Evolutionary conservation across 2,329 filamentous ascomycete species (phyloP).

Genomic region (Neoscytalidium dimidiatum): DNA sequence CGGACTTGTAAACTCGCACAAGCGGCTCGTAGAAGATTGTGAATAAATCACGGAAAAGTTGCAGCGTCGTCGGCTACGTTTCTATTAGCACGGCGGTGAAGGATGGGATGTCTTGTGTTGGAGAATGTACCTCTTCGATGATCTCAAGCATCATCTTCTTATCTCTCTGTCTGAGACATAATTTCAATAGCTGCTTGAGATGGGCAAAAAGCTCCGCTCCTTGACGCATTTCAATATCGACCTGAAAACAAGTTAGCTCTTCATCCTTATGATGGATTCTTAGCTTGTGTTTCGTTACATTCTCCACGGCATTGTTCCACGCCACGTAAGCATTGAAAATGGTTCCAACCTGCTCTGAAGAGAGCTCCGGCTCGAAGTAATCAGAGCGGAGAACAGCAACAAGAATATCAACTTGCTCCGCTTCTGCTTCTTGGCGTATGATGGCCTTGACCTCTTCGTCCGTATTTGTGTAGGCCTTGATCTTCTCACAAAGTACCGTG

Average conservation of each 20-base stretch:
- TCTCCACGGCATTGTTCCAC: conserved; percentile 93
- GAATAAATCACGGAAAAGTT: conserved; percentile 92
- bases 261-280: background rate
- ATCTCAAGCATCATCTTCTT: conserved; percentile 97
- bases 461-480: conserved; percentile 76
- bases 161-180: conserved; percentile 87
- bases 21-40: conserved; percentile 99
- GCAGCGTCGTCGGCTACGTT: conserved; percentile 77
- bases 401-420: conserved; percentile 79
- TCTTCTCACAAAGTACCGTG: conserved; percentile 73
- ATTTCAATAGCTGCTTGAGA: conserved; percentile 90
- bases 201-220: conserved; percentile 92
- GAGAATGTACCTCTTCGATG: conserved; percentile 72
- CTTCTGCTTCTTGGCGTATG: conserved; percentile 71
- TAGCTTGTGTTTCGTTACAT: conserved; percentile 45
- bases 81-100: conserved; percentile 22
- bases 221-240: conserved; percentile 84
- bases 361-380: conserved; percentile 69
- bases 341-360: conserved; percentile 73
- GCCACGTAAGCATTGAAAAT: conserved; percentile 95
- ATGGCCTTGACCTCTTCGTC: conserved; percentile 72
- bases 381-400: conserved; percentile 84
- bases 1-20: conserved; percentile 95
- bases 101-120: no score
- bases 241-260: conserved; percentile 30